Conservation (phyloP, 75 land plant genomes). For the Pinus tabuliformis region DNA sequence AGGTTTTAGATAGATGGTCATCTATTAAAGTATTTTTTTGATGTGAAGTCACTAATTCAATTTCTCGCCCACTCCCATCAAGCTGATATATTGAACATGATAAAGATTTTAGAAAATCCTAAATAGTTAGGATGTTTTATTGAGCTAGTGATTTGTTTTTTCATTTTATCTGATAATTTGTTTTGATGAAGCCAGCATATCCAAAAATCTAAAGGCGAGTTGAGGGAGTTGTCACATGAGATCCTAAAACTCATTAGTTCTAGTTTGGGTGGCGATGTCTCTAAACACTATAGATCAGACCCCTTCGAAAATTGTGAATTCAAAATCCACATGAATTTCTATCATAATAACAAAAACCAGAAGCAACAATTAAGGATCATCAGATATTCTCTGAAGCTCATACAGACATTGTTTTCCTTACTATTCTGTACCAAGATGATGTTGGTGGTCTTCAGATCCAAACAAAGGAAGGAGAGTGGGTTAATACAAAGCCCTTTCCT, state of each 20-base stretch:
- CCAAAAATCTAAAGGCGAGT: no score
- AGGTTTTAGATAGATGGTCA: no score
- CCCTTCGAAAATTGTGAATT: conserved; percentile 31
- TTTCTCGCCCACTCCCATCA: no score
- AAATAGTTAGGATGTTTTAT: no score
- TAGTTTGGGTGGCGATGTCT: conserved; percentile 26
- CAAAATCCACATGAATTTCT: conserved; percentile 42
- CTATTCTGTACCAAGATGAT: conserved; percentile 66
- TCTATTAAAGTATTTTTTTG: no score
- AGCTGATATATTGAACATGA: no score
- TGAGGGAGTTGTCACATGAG: no score
- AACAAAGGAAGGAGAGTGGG: conserved; percentile 51
- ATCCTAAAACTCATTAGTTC: conserved; percentile 7
- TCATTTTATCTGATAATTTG: no score
- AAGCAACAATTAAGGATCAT: background rate
- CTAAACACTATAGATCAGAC: conserved; percentile 23
- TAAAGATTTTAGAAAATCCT: no score
- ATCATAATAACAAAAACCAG: background rate
- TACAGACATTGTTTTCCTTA: conserved; percentile 56
- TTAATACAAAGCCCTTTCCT: conserved; percentile 38
- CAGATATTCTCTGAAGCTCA: conserved; percentile 29
- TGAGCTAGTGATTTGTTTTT: no score
- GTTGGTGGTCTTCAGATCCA: conserved; percentile 65
- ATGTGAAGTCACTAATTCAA: no score
- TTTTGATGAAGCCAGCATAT: no score